Conservation (phyloP, 495 filamentous ascomycete genomes). For the Penicillium chermesinum region DNA sequence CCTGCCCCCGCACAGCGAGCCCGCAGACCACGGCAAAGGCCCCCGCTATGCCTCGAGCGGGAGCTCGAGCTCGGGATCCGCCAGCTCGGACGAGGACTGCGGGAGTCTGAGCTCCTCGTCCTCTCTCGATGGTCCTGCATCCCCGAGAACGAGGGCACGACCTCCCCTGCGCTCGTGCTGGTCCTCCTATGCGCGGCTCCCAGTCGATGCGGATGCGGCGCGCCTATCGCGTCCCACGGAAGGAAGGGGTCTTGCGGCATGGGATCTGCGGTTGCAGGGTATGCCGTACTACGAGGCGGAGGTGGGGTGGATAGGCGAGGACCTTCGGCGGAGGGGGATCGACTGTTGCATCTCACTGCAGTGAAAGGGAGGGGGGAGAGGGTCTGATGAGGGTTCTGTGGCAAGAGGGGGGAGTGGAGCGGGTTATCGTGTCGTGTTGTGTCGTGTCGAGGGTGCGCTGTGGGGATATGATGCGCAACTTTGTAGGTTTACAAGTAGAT, state of each 20-base stretch:
- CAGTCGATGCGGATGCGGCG: not conserved
- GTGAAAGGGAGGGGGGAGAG: slow-evolving; percentile 12
- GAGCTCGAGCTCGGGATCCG: not conserved
- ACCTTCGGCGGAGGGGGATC: slow-evolving; percentile 31
- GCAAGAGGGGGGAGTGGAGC: too few relatives aligned
- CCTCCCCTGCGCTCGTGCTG: not conserved
- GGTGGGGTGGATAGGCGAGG: slow-evolving; percentile 24
- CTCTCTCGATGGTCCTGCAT: too few relatives aligned
- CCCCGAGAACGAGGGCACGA: not conserved
- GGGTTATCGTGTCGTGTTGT: too few relatives aligned
- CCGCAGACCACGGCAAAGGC: too few relatives aligned
- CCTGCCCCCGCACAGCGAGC: not conserved
- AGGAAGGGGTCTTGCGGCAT: slow-evolving; percentile 7
- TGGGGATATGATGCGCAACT: too few relatives aligned
- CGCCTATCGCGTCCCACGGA: not conserved
- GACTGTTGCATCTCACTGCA: slow-evolving; percentile 20
- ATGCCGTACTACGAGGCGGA: slow-evolving; percentile 38
- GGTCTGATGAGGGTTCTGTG: too few relatives aligned
- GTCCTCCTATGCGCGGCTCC: not conserved
- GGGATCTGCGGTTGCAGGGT: slow-evolving; percentile 33
- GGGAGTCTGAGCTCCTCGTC: too few relatives aligned
- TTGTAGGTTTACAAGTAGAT: too few relatives aligned
- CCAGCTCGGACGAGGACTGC: slow-evolving; percentile 7
- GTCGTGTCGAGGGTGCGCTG: too few relatives aligned
- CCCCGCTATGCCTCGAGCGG: too few relatives aligned